Evolutionary conservation across 2,329 filamentous ascomycete species (phyloP).

Genomic region (Volutella citrinella): DNA sequence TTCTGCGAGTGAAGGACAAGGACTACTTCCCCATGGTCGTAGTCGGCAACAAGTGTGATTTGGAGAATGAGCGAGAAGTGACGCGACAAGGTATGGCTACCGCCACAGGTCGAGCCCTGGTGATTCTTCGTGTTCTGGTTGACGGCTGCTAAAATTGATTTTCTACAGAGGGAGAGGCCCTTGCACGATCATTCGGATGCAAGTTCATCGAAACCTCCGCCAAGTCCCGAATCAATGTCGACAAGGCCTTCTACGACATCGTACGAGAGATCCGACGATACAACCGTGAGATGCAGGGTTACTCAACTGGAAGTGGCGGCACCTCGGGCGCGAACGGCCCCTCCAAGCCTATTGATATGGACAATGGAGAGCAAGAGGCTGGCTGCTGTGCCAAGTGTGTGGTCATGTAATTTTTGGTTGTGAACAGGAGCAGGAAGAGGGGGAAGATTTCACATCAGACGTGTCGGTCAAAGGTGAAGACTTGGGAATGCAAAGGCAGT

Average conservation of each 20-base stretch:
- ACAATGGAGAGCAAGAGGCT: constrained; percentile 62
- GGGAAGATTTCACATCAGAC: constrained; percentile 11
- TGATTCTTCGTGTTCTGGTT: constrained; percentile 2
- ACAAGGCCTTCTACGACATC: constrained; percentile 97
- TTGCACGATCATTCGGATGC: constrained; percentile 87
- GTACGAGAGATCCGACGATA: constrained; percentile 97
- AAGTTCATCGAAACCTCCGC: constrained; percentile 99
- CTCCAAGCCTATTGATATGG: constrained; percentile 74
- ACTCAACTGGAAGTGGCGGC: constrained; percentile 68
- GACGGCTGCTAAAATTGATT: constrained; percentile 14
- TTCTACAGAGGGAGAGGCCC: constrained; percentile 75
- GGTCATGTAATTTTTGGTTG: constrained; percentile 66
- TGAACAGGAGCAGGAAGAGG: constrained; percentile 12
- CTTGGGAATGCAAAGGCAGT: no score
- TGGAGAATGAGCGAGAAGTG: constrained; percentile 88
- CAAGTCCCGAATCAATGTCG: constrained; percentile 96
- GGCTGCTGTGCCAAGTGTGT: constrained; percentile 86
- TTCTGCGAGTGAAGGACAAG: constrained; percentile 97
- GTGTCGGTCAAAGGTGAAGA: constrained; percentile 8
- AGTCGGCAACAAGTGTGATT: constrained; percentile 98
- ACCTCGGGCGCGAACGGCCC: constrained; percentile 60
- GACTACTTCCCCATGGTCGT: constrained; percentile 99
- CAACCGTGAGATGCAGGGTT: constrained; percentile 96
- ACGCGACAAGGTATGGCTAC: constrained; percentile 76
- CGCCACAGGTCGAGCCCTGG: neutral